Percentiles rank a stretch among this genome's conserved stretches.
These are phyloP conservation scores for Auxenochlorella protothecoides DNA, from an alignment of 139 green algal species.

Conservation along the genomic window DNA sequence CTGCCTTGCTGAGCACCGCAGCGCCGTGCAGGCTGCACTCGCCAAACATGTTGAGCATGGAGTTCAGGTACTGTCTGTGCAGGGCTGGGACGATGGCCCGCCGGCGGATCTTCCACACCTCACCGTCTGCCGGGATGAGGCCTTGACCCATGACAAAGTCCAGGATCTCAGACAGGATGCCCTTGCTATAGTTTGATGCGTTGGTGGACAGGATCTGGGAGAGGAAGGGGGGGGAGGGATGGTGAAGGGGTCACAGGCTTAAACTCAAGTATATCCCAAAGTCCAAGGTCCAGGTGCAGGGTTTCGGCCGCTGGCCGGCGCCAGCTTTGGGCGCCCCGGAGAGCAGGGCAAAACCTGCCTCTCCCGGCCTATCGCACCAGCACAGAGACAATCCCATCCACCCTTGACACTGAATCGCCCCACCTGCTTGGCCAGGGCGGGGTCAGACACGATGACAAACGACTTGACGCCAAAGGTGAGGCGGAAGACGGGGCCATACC, in stretches of 20 bases:
- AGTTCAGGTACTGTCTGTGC: constrained; percentile 71
- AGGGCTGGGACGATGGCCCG: constrained; percentile 72
- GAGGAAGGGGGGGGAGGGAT: neutral
- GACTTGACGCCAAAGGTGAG: constrained; percentile 91
- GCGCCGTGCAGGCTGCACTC: constrained; percentile 59
- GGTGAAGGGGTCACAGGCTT: neutral
- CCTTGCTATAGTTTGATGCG: constrained; percentile 83
- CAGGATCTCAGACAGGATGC: constrained; percentile 82
- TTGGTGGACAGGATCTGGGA: constrained; percentile 75
- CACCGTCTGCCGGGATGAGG: constrained; percentile 82
- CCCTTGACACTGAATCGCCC: neutral
- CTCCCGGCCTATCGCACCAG: neutral
- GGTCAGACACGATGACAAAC: constrained; percentile 91
- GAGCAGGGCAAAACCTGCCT: neutral
- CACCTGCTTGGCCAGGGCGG: constrained; percentile 58
- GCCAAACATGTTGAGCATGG: constrained; percentile 87
- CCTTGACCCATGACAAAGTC: constrained; percentile 92
- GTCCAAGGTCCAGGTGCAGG: too few species aligned
- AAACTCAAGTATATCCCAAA: too few species aligned
- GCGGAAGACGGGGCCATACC: constrained; percentile 64
- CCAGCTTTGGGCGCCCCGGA: too few species aligned
- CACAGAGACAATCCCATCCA: neutral
- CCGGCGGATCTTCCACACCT: constrained; percentile 67
- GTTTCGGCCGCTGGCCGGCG: too few species aligned
- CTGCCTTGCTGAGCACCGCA: constrained; percentile 36